phyloP scores from a whole-genome alignment of 2,329 filamentous ascomycete species.

The Colletotrichum horii region DNA sequence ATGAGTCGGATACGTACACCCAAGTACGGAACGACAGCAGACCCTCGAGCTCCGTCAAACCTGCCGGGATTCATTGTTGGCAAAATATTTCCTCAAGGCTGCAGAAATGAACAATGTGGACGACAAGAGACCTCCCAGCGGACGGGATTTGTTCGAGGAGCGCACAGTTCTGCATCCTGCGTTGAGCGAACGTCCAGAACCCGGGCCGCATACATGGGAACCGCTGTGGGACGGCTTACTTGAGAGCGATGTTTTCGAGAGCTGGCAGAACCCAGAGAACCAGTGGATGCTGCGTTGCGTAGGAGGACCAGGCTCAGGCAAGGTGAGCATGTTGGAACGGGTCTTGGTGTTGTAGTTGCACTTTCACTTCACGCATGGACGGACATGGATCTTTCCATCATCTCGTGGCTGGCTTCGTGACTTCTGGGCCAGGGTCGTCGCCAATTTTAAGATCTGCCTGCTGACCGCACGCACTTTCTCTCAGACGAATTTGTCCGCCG shows the following conservation, averaged over 20 bases:
- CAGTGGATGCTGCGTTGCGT: background rate
- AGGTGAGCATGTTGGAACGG: background rate
- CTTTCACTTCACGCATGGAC: background rate
- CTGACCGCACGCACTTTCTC: background rate
- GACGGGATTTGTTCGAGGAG: background rate
- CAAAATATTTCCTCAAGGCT: background rate
- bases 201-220: background rate
- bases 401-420: background rate
- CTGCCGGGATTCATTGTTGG: background rate
- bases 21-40: background rate
- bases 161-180: background rate
- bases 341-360: background rate
- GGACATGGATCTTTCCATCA: background rate
- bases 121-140: background rate
- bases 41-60: background rate
- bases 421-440: background rate
- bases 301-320: slow-evolving; percentile 6
- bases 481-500: background rate
- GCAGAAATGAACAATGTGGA: background rate
- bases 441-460: background rate
- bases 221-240: background rate
- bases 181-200: background rate
- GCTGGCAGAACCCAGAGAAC: background rate
- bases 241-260: background rate
- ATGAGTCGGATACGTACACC: background rate